phyloP scores from a whole-genome alignment of 208 protist genomes.

The Trypanosomatidae sp. region DNA sequence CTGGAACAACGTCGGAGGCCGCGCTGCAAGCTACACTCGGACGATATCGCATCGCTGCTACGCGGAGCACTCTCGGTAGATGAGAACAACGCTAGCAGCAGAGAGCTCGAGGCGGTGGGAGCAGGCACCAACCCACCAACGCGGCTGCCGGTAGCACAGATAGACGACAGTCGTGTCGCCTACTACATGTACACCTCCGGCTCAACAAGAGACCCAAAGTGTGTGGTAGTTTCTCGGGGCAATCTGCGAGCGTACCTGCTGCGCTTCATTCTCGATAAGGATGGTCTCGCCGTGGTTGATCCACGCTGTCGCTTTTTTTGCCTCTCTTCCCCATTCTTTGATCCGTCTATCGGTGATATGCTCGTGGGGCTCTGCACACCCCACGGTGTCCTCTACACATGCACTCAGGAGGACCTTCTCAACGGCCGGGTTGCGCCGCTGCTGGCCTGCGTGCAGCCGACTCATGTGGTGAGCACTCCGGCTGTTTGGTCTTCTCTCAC shows the following conservation, averaged over 20 bases:
- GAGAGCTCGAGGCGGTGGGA: neutral
- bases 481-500: constrained; percentile 34
- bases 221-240: constrained; percentile 35
- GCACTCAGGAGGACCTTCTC: constrained; percentile 19
- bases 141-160: neutral
- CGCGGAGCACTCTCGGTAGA: constrained; percentile 2
- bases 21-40: constrained; percentile 15
- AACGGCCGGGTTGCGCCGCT: constrained; percentile 24
- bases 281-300: constrained; percentile 20
- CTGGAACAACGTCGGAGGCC: constrained; percentile 27
- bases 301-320: constrained; percentile 26
- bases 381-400: constrained; percentile 26
- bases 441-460: constrained; percentile 24
- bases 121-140: neutral
- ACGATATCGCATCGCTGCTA: constrained; percentile 20
- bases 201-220: constrained; percentile 60
- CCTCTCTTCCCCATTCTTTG: constrained; percentile 58
- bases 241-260: constrained; percentile 50
- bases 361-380: constrained; percentile 31
- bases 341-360: constrained; percentile 67
- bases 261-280: constrained; percentile 26
- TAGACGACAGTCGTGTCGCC: constrained; percentile 25
- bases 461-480: constrained; percentile 55
- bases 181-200: constrained; percentile 72
- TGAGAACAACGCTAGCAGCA: neutral